These are phyloP conservation scores for Fusarium hostae DNA, from an alignment of 2,329 filamentous ascomycete species.

Conservation along the genomic window DNA sequence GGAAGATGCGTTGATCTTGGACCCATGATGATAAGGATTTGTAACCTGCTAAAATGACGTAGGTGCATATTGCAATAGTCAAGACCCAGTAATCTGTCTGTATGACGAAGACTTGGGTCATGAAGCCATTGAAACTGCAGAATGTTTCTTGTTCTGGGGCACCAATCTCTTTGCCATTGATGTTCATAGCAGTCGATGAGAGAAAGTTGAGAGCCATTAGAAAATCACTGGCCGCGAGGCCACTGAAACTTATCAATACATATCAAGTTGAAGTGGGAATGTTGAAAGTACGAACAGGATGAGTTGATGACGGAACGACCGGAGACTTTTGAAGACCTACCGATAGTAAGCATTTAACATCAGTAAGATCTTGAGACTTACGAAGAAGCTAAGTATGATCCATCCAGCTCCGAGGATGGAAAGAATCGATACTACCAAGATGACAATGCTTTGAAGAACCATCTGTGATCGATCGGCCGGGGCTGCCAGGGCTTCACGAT, in stretches of 20 bases:
- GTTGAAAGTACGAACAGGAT: not conserved
- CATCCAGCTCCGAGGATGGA: not conserved
- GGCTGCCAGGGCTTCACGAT: not conserved
- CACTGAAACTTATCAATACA: accelerated
- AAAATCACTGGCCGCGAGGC: not conserved
- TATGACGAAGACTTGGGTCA: slow-evolving; percentile 1
- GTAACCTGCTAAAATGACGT: not conserved
- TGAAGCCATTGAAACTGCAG: not conserved
- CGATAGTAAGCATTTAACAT: not conserved
- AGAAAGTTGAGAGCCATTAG: not conserved
- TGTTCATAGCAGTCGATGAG: not conserved
- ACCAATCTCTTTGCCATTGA: not conserved
- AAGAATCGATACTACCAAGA: not conserved
- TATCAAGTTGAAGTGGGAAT: accelerated
- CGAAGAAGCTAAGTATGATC: not conserved
- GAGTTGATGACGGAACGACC: not conserved
- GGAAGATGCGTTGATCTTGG: not conserved
- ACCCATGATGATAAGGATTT: not conserved
- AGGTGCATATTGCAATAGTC: not conserved
- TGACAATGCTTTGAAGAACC: not conserved
- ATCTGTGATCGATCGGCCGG: not conserved
- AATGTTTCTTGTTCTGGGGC: not conserved
- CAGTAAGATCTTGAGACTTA: not conserved
- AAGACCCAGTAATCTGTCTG: not conserved
- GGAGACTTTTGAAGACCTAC: not conserved